Base-by-base conservation (phyloP, 2,329 filamentous ascomycete genomes). In the Fusarium fracticaudum region DNA sequence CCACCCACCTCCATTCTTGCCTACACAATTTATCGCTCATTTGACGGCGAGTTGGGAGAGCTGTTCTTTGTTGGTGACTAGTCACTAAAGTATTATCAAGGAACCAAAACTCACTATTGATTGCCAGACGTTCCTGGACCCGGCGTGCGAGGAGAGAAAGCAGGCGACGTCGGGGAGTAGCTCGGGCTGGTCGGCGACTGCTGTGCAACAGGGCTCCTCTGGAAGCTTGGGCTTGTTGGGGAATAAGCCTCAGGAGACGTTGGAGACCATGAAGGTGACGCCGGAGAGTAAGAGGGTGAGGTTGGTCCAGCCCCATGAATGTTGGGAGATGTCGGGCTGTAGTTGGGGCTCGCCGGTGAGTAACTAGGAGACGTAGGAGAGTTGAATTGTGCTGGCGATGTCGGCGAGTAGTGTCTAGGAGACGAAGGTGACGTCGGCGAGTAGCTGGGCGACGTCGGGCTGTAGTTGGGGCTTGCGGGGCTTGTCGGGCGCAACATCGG, bases 241-340 rank as follows among this genome's bases (percentile, higher is more conserved):
- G 89, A 91, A 83, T 91, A 91, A 6, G 87, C 85, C 69, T 87
- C 86, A 18, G 89, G 89, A 45, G 93, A 95, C 12, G 92, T 93
- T 6, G 94, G 93, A 64, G 93, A 95, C 85, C 93, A 95, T 31
- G 88, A 90, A n/a, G 92, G 93, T 57, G 92, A 94, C 18, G 91
- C 91, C 53, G 92, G 92, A 38, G 88, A 90, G 82, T 92, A 93
- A 8, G 86, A 87, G n/a, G 87, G 90, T 71, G 90, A 88, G 38
- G 89, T 86, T 17, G 87, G 75, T n/a, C 81, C 81, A 37, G 75
- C 80, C 5, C 79, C 81, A 57, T 84, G 82, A 59, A 88, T 83
- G 79, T 86, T 89, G 76, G 86, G 91, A 59, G 89, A 92, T 8
- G 91, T 90, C n/a, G 91, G 91, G 78, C 90, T 92, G 83, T 94